Evolutionary conservation across 345 rosid genomes (phyloP), one percentile per base, ranked within the genome.

Genomic region (Gynandropsis gynandra): DNA sequence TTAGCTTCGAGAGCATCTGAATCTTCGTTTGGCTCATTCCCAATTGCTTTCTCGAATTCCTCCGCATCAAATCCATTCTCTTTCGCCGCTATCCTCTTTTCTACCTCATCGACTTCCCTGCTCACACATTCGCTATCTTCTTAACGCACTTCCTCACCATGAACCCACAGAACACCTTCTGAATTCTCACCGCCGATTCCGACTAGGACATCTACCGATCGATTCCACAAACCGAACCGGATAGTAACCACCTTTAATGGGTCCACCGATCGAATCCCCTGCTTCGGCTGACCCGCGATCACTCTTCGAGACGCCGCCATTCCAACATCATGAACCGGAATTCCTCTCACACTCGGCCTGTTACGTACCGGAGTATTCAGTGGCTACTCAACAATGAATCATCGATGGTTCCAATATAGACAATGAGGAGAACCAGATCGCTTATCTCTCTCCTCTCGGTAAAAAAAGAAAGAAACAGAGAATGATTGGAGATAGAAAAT

Each of bases 121-220:
- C 62, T 63, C 10, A 76, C 56, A 76, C 56, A 8, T 50, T 65
- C 32, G 40, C 33, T 24, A 83, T 66, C 74, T 50, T 80, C 67
- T 64, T 67, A 65, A 83, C 32, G 57, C 51, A 58, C 42, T 76
- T 76, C 55, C 92, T 74, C 63, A 80, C 93, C 16, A 74, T 20
- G 42, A 65, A 78, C 2, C 85, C 93, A 14, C 85, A 58, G 13
- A 75, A 56, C 17, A 60, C 72, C 66, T 71, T 76, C 77, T 83
- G 84, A 47, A 83, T 78, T 78, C 53, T 74, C 56, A 61, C 41
- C 8, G 77, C 92, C 27, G 63, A 49, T 8, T 42, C 47, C 11
- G 40, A 36, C 1, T 59, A 72, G 14, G 65, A 8, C 36, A 65
- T 57, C 21, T 45, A 42, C 54, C 18, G 58, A 44, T 66, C 55